Evolutionary conservation across 768 basidiomycete genomes (phyloP).

Genomic region (Roridomyces roridus): DNA sequence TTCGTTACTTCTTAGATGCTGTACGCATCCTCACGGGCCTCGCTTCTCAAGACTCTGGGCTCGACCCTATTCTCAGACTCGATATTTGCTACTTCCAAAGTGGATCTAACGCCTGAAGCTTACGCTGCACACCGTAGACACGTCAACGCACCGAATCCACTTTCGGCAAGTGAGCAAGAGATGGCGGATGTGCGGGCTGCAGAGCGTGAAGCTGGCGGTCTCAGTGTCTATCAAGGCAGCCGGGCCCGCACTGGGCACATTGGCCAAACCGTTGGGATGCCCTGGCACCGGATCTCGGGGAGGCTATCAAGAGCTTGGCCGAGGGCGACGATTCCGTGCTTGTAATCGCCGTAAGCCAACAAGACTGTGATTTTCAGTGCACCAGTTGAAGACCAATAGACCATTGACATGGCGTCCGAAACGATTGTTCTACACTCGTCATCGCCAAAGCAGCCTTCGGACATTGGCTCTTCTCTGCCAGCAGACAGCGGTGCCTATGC

Average conservation of each 20-base stretch:
- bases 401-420: conserved; percentile 70
- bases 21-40: conserved; percentile 79
- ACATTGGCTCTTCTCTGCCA: conserved; percentile 58
- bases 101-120: conserved; percentile 68
- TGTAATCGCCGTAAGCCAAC: conserved; percentile 65
- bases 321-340: conserved; percentile 55
- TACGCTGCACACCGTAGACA: conserved; percentile 79
- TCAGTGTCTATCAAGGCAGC: conserved; percentile 62
- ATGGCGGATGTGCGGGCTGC: conserved; percentile 78
- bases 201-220: conserved; percentile 62
- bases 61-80: conserved; percentile 73
- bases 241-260: conserved; percentile 60
- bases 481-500: conserved; percentile 68
- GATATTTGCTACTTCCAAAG: conserved; percentile 80
- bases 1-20: conserved; percentile 81
- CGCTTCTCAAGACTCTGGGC: conserved; percentile 76
- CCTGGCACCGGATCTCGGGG: conserved; percentile 67
- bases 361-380: neutral
- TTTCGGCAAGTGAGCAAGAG: conserved; percentile 84
- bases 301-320: conserved; percentile 66
- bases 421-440: conserved; percentile 54
- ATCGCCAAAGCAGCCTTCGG: conserved; percentile 45
- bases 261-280: conserved; percentile 64
- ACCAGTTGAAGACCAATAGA: conserved; percentile 43
- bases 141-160: conserved; percentile 76